Evolutionary conservation across 257 asterid genomes (phyloP).

Genomic region (Solanum paucissectum): DNA sequence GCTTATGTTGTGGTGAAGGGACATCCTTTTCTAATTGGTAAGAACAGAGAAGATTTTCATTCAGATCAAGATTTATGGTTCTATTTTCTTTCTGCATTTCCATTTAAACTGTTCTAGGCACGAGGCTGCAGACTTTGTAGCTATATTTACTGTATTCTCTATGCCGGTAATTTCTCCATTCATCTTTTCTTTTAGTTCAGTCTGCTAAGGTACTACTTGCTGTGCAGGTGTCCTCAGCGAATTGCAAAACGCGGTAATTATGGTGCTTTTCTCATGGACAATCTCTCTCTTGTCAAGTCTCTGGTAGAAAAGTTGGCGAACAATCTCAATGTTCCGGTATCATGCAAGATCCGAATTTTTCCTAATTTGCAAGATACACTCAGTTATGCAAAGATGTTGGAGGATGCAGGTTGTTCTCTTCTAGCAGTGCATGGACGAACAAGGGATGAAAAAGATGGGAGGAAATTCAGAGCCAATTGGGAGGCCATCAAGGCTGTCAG

Average conservation of each 20-base stretch:
- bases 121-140: not conserved
- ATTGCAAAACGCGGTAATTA: constrained; percentile 86
- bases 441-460: constrained; percentile 87
- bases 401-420: constrained; percentile 90
- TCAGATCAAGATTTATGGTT: not conserved
- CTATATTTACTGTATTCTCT: not conserved
- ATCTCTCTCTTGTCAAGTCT: constrained; percentile 77
- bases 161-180: not conserved
- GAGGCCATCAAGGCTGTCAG: constrained; percentile 66
- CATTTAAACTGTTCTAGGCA: not conserved
- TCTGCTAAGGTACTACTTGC: not conserved
- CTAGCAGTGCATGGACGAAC: constrained; percentile 96
- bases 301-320: constrained; percentile 66
- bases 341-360: constrained; percentile 85
- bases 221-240: constrained; percentile 83
- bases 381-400: constrained; percentile 87
- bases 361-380: constrained; percentile 71
- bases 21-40: not conserved
- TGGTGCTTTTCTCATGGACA: constrained; percentile 97
- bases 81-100: not conserved
- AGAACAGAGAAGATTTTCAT: not conserved
- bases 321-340: constrained; percentile 72
- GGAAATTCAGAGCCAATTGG: constrained; percentile 89
- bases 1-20: not conserved
- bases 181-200: not conserved